phyloP scores from a whole-genome alignment of 2,329 filamentous ascomycete species.

The Cordyceps cateniannulata region DNA sequence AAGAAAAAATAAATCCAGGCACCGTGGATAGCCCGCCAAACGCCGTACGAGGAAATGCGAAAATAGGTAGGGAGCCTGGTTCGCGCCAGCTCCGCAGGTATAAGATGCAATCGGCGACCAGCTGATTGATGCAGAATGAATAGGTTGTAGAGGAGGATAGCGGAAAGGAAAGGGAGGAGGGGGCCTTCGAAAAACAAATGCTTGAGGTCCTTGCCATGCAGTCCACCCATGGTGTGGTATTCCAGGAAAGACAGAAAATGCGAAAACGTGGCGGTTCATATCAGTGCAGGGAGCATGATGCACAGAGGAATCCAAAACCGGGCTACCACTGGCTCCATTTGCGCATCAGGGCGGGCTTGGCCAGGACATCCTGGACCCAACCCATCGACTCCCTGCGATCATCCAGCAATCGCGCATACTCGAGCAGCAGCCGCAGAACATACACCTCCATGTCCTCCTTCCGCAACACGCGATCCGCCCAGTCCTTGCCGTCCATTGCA shows the following conservation, averaged over 20 bases:
- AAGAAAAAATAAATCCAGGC: not conserved
- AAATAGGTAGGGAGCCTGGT: not conserved
- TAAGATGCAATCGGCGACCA: not conserved
- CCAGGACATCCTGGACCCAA: slow-evolving; percentile 45
- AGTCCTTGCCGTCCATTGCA: slow-evolving; percentile 57
- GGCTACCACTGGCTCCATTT: slow-evolving; percentile 24
- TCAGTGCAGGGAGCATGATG: not conserved
- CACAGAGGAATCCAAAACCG: not conserved
- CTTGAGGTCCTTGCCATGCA: too few relatives aligned
- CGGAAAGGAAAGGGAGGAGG: too few relatives aligned
- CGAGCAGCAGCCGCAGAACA: slow-evolving; percentile 55
- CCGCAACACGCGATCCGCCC: slow-evolving; percentile 62
- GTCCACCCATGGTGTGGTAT: too few relatives aligned
- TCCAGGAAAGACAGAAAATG: too few relatives aligned
- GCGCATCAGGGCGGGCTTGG: slow-evolving; percentile 26
- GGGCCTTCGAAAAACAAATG: too few relatives aligned
- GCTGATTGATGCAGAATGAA: not conserved
- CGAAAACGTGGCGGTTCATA: not conserved
- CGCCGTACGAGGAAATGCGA: not conserved
- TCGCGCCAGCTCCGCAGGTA: not conserved
- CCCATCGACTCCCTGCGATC: slow-evolving; percentile 47
- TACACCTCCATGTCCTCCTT: slow-evolving; percentile 72
- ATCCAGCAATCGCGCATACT: slow-evolving; percentile 53
- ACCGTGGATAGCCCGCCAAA: not conserved
- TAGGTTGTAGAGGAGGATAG: too few relatives aligned